Evolutionary conservation across 768 basidiomycete species (phyloP), one percentile per base, ranked within the genome.

Genomic region (Russula sp.): DNA sequence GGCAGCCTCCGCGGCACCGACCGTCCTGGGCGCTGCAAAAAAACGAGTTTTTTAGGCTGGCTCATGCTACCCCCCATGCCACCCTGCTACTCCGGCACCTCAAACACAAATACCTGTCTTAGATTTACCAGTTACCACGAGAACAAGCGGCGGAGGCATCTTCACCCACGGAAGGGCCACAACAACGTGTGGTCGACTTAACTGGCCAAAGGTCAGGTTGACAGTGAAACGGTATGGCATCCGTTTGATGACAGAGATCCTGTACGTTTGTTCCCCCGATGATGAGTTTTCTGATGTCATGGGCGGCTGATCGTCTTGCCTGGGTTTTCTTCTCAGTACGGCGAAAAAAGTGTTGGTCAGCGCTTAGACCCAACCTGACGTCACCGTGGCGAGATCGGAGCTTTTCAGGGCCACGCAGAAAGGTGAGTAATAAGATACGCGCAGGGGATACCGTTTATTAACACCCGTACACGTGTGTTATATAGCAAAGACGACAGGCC

Each of bases 401-500:
- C 2, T 18, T 3, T 24, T 7, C 1, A 38, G 38, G 22, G 56
- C 65, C 28, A 40, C 2, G 13, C 10, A 8, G 13, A 34, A 18
- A 51, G 68, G 68, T 64, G 28, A 28, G 67, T 14, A 28, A 14
- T 48, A 22, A 22, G n/a, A 48, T 24, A 22, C 14, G 18, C 4
- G 30, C 13, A 4, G 16, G 11, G 3, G 11, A 13, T 5, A 28
- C 20, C 20, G 40, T 18, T 20, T 46, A 30, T 34, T 49, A 5
- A 54, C 28, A n/a, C n/a, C n/a, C n/a, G n/a, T n/a, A n/a, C n/a
- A 2, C 30, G 10, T 22, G 4, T 49, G n/a, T 16, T 5, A 1
- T 54, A 50, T 24, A 73, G 73, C 71, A 10, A 49, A 0, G 13
- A 9, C 46, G 60, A 69, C 63, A 7, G 52, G 64, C 18, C 63